Evolutionary conservation across 2,329 filamentous ascomycete species (phyloP), one percentile per base, ranked within the genome.

Genomic region (Neopestalotiopsis clavispora): DNA sequence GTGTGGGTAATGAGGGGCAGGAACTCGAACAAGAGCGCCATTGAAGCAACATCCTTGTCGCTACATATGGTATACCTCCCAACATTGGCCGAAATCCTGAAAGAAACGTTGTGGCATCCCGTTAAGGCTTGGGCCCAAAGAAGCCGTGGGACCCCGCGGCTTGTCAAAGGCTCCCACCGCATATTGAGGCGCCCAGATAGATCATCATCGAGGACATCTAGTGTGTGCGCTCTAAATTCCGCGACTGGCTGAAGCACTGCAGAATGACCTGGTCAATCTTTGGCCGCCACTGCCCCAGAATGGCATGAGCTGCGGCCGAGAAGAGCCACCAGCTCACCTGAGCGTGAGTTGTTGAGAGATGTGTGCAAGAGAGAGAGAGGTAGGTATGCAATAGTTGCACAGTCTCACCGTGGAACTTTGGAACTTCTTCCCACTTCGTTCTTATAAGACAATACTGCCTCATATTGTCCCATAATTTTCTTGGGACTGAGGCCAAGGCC

Each of bases 401-500:
- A n/a, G 45, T 52, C 20, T 20, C 45, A 52, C 45, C 17, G 45
- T 52, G 45, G 20, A 20, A 52, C 45, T 20, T 17, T 20, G 45
- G 34, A 38, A 59, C 13, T 28, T 59, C 30, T 17, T 30, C 30
- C 12, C 28, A 14, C 30, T 59, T 59, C 30, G 10, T 23, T 30
- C 30, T 59, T 34, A 59, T 59, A 34, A 59, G 30, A 59, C 57
- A 34, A 34, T 23, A 59, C 57, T 34, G 57, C 57, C 57, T 59
- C 57, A 59, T 59, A 34, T 59, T 59, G n/a, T 20, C 45, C 57
- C 57, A 23, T 59, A 30, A 30, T 59, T 52, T 59, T 52, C n/a
- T 17, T 52, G 30, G 30, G 57, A 30, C 10, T 6, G 23, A 58
- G 20, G 59, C 34, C 59, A 62, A 62, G 59, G 59, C 57, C 57